Percentiles rank a stretch among this genome's conserved stretches.
phyloP scores from a whole-genome alignment of 179 eudicot genomes.

The Actinidia polygama region DNA sequence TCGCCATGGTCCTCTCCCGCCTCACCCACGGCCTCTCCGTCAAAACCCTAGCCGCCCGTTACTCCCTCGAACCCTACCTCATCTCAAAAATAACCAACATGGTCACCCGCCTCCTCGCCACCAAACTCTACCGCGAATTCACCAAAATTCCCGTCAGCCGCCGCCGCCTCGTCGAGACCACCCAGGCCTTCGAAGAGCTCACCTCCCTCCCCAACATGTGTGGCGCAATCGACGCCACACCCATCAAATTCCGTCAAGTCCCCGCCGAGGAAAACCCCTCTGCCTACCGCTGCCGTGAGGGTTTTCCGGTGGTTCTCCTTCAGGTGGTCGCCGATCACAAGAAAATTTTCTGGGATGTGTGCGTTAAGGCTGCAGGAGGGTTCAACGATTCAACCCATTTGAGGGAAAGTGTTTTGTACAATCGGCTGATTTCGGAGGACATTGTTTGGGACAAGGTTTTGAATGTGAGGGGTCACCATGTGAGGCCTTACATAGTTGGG shows the following conservation, averaged over 20 bases:
- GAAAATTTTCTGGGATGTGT: constrained; percentile 96
- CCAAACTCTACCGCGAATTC: constrained; percentile 88
- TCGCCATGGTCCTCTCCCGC: constrained; percentile 91
- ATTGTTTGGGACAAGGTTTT: constrained; percentile 86
- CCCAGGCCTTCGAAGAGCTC: constrained; percentile 71
- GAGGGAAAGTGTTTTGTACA: constrained; percentile 80
- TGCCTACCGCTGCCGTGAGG: constrained; percentile 44
- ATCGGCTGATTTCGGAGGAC: constrained; percentile 77
- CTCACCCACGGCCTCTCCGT: constrained; percentile 68
- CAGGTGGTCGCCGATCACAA: constrained; percentile 96
- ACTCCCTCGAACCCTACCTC: constrained; percentile 81
- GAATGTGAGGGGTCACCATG: constrained; percentile 80
- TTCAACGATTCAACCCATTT: constrained; percentile 84
- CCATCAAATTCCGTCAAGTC: constrained; percentile 43
- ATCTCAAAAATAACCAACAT: constrained; percentile 92
- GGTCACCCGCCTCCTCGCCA: constrained; percentile 87
- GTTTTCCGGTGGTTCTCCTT: constrained; percentile 69
- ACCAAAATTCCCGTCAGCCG: constrained; percentile 79
- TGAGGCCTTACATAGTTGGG: constrained; percentile 87
- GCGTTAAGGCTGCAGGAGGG: constrained; percentile 90
- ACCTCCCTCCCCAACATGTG: constrained; percentile 75
- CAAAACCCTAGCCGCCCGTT: constrained; percentile 61
- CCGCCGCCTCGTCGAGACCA: constrained; percentile 70
- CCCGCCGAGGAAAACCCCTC: constrained; percentile 45
- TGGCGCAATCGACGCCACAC: constrained; percentile 76